Evolutionary conservation across 306 rosid species (phyloP).

Genomic region (Delonix regia): DNA sequence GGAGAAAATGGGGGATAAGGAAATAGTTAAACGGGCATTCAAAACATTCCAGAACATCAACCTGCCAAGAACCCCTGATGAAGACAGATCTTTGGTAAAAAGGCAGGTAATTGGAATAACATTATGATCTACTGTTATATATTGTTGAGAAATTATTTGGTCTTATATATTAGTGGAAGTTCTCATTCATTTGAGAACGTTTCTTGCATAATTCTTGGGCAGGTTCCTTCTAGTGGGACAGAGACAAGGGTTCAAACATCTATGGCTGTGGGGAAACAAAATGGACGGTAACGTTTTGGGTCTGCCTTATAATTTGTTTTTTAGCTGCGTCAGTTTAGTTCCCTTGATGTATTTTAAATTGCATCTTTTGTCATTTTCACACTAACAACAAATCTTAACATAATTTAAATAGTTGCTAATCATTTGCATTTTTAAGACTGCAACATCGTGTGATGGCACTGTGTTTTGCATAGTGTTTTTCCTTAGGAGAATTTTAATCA

Average conservation of each 20-base stretch:
- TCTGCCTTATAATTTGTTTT: conserved; percentile 16
- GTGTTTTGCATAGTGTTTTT: neutral
- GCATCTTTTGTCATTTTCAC: neutral
- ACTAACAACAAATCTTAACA: neutral
- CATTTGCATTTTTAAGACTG: neutral
- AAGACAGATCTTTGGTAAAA: conserved; percentile 49
- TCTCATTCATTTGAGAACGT: neutral
- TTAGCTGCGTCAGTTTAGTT: neutral
- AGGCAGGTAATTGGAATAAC: conserved; percentile 49
- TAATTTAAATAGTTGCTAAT: neutral
- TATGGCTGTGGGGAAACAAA: conserved; percentile 46
- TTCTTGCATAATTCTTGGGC: conserved; percentile 25
- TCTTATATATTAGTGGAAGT: neutral
- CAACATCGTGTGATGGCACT: neutral
- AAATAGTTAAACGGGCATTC: conserved; percentile 78
- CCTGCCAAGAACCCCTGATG: conserved; percentile 48
- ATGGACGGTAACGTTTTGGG: conserved; percentile 56
- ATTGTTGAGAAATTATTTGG: neutral
- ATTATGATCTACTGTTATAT: neutral
- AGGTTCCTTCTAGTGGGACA: conserved; percentile 56
- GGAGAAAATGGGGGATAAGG: conserved; percentile 89
- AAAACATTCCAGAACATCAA: conserved; percentile 73
- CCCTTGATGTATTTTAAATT: neutral
- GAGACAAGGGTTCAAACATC: conserved; percentile 52
- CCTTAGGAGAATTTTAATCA: neutral